phyloP scores from a whole-genome alignment of 352 stramenopile species.

The Globisporangium camurandrum region DNA sequence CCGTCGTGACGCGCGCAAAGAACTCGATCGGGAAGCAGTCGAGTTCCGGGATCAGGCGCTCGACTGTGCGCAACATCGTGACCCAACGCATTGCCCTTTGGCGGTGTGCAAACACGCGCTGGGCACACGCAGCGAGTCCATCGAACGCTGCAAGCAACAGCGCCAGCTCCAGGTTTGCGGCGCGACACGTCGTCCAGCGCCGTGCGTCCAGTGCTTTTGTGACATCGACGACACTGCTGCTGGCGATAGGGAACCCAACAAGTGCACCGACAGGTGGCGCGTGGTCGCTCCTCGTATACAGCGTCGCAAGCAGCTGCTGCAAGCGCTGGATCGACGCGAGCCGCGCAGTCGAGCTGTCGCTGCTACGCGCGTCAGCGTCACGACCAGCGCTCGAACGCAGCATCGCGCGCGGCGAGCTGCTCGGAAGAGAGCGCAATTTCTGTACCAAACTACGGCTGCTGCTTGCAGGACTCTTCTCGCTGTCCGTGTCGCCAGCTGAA shows the following conservation, averaged over 20 bases:
- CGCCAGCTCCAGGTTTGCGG: slow-evolving; percentile 39
- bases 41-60: slow-evolving; percentile 36
- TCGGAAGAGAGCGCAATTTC: slow-evolving; percentile 6
- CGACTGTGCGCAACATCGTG: slow-evolving; percentile 16
- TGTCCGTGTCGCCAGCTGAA: background rate
- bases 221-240: slow-evolving; percentile 5
- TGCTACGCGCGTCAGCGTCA: no score
- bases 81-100: slow-evolving; percentile 16
- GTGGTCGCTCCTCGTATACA: slow-evolving; percentile 13
- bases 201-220: slow-evolving; percentile 16
- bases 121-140: slow-evolving; percentile 11
- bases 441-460: background rate
- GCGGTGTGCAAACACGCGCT: slow-evolving; percentile 13
- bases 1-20: slow-evolving; percentile 9
- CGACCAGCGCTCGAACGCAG: background rate
- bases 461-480: background rate
- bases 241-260: slow-evolving; percentile 5
- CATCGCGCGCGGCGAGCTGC: background rate
- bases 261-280: slow-evolving; percentile 7
- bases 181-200: slow-evolving; percentile 16
- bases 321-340: slow-evolving; percentile 13
- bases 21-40: slow-evolving; percentile 32
- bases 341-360: slow-evolving; percentile 9
- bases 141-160: slow-evolving; percentile 38
- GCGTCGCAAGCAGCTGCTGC: slow-evolving; percentile 12